Evolutionary conservation across 192 early-diverging fungal species (phyloP).

Genomic region (Diversispora epigaea): DNA sequence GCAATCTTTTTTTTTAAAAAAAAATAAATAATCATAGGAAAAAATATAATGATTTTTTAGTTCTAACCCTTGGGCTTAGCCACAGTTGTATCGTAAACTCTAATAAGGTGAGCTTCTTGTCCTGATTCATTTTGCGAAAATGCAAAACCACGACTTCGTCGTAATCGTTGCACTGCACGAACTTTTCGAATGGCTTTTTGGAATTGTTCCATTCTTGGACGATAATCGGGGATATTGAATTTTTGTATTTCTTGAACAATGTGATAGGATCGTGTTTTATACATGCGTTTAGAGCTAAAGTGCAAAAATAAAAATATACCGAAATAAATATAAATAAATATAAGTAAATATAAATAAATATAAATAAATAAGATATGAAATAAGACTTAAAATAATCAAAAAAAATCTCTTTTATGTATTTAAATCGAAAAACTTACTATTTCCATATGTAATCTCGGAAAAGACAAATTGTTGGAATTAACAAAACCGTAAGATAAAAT

Average conservation of each 20-base stretch:
- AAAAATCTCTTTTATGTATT: conserved; percentile 13
- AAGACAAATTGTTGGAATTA: conserved; percentile 84
- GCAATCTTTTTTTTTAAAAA: too few species aligned
- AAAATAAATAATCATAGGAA: too few species aligned
- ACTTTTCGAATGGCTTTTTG: conserved; percentile 99
- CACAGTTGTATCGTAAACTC: conserved; percentile 59
- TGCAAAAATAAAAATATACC: background rate
- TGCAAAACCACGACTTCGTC: conserved; percentile 92
- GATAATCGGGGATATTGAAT: conserved; percentile 97
- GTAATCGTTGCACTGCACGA: conserved; percentile 85
- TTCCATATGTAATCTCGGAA: conserved; percentile 93
- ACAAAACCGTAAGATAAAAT: conserved; percentile 86
- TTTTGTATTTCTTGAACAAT: conserved; percentile 99
- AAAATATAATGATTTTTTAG: too few species aligned
- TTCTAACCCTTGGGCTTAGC: conserved; percentile 55
- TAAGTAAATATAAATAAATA: conserved; percentile 24
- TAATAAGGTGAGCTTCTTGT: conserved; percentile 57
- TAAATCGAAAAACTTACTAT: conserved; percentile 67
- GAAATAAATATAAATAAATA: background rate
- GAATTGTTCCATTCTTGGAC: conserved; percentile 98
- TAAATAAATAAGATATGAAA: conserved; percentile 18
- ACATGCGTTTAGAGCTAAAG: conserved; percentile 72
- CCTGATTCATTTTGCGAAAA: conserved; percentile 97
- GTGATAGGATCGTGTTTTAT: conserved; percentile 82
- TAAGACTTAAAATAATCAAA: conserved; percentile 10